A percentile compares a stretch with the other conserved stretches of the same genome.
Conservation (phyloP, 352 stramenopile genomes). For the Globisporangium cederbergense region DNA sequence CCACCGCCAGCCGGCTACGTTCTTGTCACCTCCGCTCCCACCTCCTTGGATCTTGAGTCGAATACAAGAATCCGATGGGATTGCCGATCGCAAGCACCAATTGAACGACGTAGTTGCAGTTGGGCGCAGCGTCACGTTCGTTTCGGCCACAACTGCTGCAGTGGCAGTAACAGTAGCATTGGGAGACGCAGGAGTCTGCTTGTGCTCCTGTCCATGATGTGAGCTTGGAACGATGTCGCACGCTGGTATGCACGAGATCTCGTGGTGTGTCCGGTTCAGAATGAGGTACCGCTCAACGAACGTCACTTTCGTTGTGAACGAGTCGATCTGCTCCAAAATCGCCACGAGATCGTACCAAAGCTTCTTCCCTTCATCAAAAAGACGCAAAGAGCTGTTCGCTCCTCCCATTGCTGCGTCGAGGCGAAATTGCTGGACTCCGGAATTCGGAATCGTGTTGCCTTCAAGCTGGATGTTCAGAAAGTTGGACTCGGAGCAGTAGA, state of each 20-base stretch:
- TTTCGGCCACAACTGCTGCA: constrained; percentile 15
- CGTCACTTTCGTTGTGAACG: constrained; percentile 67
- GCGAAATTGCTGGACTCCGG: constrained; percentile 55
- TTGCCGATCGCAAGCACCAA: constrained; percentile 44
- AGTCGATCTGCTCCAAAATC: constrained; percentile 63
- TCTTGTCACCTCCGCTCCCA: constrained; percentile 18
- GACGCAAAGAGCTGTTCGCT: constrained; percentile 57
- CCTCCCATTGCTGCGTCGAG: constrained; percentile 49
- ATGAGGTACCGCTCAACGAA: constrained; percentile 83
- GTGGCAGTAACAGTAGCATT: constrained; percentile 15
- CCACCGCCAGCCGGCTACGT: constrained; percentile 59
- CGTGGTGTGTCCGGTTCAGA: constrained; percentile 62
- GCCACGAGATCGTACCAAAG: constrained; percentile 77
- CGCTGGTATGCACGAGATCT: constrained; percentile 50
- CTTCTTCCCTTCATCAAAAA: constrained; percentile 71
- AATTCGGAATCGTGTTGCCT: constrained; percentile 47
- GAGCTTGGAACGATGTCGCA: constrained; percentile 31
- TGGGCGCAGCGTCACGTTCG: constrained; percentile 24
- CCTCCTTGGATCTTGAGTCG: constrained; percentile 49
- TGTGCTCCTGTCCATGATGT: background rate
- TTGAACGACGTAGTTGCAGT: constrained; percentile 60
- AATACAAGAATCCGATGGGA: constrained; percentile 62
- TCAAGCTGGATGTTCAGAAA: constrained; percentile 63
- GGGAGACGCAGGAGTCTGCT: constrained; percentile 8
- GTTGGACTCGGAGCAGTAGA: constrained; percentile 71